These are phyloP conservation scores for Kregervanrija delftensis DNA, from an alignment of 805 yeast genomes.

Conservation along the genomic window DNA sequence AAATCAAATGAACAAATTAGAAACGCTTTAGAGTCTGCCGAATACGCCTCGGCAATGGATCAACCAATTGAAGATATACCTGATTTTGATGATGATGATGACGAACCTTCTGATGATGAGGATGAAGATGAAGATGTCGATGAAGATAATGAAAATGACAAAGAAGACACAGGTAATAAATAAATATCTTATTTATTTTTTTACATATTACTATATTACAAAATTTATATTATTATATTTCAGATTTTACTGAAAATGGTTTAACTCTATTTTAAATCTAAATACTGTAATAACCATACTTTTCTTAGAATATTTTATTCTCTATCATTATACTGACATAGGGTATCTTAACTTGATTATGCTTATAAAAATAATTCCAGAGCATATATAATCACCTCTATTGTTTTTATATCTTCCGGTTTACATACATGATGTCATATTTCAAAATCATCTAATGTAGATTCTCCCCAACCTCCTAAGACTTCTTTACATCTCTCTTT, in stretches of 20 bases:
- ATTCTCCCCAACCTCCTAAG: slow-evolving; percentile 11
- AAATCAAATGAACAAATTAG: slow-evolving; percentile 49
- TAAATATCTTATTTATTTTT: too few species aligned
- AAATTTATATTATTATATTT: too few species aligned
- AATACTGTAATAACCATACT: too few species aligned
- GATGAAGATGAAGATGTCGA: slow-evolving; percentile 4
- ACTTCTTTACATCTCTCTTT: slow-evolving; percentile 4
- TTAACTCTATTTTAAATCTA: too few species aligned
- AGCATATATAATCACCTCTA: not conserved
- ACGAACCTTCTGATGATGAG: slow-evolving; percentile 17
- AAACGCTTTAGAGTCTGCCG: slow-evolving; percentile 73
- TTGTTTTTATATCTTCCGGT: too few species aligned
- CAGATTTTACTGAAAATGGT: too few species aligned
- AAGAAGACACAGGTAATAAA: too few species aligned
- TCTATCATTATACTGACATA: not conserved
- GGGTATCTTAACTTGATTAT: not conserved
- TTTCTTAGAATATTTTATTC: too few species aligned
- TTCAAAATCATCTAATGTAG: slow-evolving; percentile 10
- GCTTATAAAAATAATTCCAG: not conserved
- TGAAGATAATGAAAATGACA: not conserved
- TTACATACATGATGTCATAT: not conserved
- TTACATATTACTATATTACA: too few species aligned
- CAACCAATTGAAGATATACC: slow-evolving; percentile 31
- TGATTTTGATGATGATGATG: slow-evolving; percentile 32
- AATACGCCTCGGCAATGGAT: slow-evolving; percentile 51